Evolutionary conservation across 768 basidiomycete genomes (phyloP).

Genomic region (Suillus decipiens): DNA sequence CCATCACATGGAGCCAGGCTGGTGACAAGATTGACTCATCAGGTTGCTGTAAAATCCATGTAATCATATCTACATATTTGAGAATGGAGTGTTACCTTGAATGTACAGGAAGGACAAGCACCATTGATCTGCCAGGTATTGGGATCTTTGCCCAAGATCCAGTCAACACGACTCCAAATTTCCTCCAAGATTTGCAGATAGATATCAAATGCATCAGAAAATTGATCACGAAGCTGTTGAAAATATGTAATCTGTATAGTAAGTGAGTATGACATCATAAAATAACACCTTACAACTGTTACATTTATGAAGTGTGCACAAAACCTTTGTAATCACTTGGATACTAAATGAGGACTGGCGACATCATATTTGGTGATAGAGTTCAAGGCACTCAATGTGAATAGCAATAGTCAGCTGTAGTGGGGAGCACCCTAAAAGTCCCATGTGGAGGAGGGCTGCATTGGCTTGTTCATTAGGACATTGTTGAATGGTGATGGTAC

Average conservation of each 20-base stretch:
- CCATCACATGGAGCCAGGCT: slow-evolving; percentile 27
- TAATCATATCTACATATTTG: neutral
- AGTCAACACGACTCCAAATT: neutral
- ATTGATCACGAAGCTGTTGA: neutral
- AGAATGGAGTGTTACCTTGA: neutral
- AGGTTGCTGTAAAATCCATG: slow-evolving; percentile 1
- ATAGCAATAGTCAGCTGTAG: neutral
- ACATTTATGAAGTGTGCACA: no score
- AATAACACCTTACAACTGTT: neutral
- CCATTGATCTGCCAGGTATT: neutral
- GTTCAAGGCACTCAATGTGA: neutral
- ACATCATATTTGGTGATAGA: neutral
- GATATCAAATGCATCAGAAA: neutral
- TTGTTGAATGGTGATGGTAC: neutral
- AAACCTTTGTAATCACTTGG: neutral
- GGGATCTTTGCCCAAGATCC: neutral
- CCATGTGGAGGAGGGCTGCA: neutral
- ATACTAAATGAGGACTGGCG: slow-evolving; percentile 3
- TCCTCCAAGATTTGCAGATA: neutral
- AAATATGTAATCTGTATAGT: slow-evolving; percentile 2
- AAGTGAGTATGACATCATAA: neutral
- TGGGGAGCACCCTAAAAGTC: slow-evolving; percentile 5
- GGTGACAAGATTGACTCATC: slow-evolving; percentile 31
- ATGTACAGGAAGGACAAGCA: neutral
- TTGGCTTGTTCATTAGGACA: neutral